These are phyloP conservation scores for Trichoderma hamatum DNA, from an alignment of 2,329 filamentous ascomycete genomes.

Conservation along the genomic window DNA sequence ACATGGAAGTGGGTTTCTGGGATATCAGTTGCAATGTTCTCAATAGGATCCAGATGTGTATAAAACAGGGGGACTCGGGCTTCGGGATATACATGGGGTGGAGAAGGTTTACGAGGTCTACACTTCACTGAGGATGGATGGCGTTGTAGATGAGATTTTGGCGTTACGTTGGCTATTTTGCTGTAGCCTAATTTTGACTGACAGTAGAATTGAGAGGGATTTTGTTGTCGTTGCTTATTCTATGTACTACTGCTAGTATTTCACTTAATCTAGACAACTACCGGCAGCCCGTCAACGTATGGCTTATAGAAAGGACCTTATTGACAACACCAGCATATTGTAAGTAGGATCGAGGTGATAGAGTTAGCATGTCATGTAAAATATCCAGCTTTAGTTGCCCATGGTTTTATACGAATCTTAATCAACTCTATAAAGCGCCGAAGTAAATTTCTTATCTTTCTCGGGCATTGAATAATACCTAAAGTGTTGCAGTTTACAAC, in stretches of 20 bases:
- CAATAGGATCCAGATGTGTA: neutral
- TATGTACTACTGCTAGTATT: neutral
- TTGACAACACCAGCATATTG: no score
- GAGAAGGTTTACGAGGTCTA: neutral
- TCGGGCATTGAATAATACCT: neutral
- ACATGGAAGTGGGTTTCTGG: neutral
- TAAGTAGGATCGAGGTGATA: neutral
- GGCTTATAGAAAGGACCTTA: neutral
- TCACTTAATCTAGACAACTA: no score
- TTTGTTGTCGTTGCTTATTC: neutral
- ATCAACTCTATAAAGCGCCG: neutral
- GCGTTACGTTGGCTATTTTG: neutral
- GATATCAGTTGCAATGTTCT: neutral
- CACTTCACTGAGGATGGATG: neutral
- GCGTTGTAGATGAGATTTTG: slow-evolving; percentile 5
- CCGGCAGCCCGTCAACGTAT: neutral
- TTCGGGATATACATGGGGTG: slow-evolving; percentile 5
- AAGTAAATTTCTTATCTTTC: neutral
- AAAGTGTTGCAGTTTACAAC: no score
- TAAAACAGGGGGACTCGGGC: neutral
- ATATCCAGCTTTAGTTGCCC: neutral
- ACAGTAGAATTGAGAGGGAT: neutral
- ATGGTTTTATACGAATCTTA: neutral
- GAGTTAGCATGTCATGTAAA: neutral
- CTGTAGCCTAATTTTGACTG: neutral